phyloP scores from a whole-genome alignment of 495 filamentous ascomycete genomes.

The Lophiotrema nucula region DNA sequence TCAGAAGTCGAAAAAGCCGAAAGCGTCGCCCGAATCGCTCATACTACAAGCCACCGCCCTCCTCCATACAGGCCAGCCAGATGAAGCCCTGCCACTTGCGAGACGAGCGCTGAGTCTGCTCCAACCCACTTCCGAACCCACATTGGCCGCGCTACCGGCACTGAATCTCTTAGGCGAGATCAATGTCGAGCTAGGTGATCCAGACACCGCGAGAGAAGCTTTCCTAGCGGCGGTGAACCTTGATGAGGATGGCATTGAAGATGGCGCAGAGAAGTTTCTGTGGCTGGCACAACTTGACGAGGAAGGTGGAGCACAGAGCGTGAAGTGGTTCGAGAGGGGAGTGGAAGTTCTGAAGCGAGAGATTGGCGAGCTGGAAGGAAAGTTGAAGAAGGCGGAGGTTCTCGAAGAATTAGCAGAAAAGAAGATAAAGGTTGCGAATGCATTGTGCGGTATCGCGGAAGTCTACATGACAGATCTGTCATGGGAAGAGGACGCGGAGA shows the following conservation, averaged over 20 bases:
- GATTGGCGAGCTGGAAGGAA: slow-evolving; percentile 53
- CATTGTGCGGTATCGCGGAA: slow-evolving; percentile 85
- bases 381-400: slow-evolving; percentile 36
- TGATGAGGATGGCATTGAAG: slow-evolving; percentile 70
- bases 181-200: slow-evolving; percentile 77
- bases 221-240: slow-evolving; percentile 68
- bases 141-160: slow-evolving; percentile 56
- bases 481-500: slow-evolving; percentile 87
- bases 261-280: slow-evolving; percentile 90
- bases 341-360: slow-evolving; percentile 64
- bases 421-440: slow-evolving; percentile 73
- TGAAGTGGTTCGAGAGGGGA: slow-evolving; percentile 85
- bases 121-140: slow-evolving; percentile 45
- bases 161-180: slow-evolving; percentile 82
- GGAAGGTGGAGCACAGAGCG: slow-evolving; percentile 77
- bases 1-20: slow-evolving; percentile 28
- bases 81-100: slow-evolving; percentile 65
- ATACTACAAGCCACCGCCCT: slow-evolving; percentile 67
- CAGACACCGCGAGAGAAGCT: slow-evolving; percentile 63
- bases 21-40: slow-evolving; percentile 42
- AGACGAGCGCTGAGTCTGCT: slow-evolving; percentile 57
- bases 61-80: slow-evolving; percentile 68
- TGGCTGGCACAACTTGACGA: slow-evolving; percentile 93
- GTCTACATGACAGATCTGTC: slow-evolving; percentile 98
- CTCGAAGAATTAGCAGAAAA: slow-evolving; percentile 62